Base-by-base conservation (phyloP, 495 filamentous ascomycete genomes). In the Mycothermus thermophilus region DNA sequence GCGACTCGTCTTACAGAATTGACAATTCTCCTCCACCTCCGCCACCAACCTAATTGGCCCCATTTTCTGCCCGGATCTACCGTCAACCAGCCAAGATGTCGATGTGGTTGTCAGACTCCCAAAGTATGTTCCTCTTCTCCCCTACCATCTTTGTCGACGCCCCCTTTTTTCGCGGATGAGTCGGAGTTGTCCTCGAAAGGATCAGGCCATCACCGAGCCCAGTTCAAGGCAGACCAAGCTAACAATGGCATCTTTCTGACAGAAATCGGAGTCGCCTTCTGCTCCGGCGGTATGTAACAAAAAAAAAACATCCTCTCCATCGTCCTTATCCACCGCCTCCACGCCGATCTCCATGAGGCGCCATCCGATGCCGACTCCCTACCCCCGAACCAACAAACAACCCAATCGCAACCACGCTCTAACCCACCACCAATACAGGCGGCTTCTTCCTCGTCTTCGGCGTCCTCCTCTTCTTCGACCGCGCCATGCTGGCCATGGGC, bases 231-330 rank as follows among this genome's bases (percentile, higher is more conserved):
- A 25, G 22, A 6, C 11, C 44, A 35, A 30, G 50, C 60, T 51
- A 58, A 48, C 28, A 37, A 26, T n/a, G n/a, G n/a, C n/a, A 32
- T 4, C 25, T 14, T 19, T 11, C 15, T 16, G 19, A 38, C 42
- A 97, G 90, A 96, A 62, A 79, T 94, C 46, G 90, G 90, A 42
- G 83, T 93, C 34, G 79, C 83, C 58, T 96, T 96, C 67, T 94
- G 85, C 69, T 84, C 80, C 52, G 85, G 81, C 44, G 88, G 85
- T 90, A 83, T 56, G 82, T 79, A 66, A 11, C 22, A 11, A 25
- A n/a, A 44, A 14, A 24, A 27, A 31, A 3, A 32, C n/a, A 8
- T 34, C 11, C 12, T 5, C 2, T 7, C n/a, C 19, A 8, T n/a
- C 13, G 10, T 18, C 34, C 16, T 16, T 8, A 5, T 11, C 24